Conservation (phyloP, 129 eudicot species). For the Gnaphalium uliginosum region DNA sequence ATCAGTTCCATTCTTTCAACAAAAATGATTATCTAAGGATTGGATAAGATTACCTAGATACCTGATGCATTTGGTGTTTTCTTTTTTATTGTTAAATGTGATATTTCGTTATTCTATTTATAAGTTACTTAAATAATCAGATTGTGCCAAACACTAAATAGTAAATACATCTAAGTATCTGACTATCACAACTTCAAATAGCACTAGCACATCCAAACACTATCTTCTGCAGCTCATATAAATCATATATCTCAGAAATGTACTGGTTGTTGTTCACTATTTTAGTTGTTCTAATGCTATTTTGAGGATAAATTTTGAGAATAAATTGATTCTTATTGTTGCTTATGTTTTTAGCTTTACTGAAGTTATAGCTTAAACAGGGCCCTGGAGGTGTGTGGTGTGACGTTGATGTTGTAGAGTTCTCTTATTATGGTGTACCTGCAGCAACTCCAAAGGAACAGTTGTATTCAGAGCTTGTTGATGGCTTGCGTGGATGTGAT, state of each 20-base stretch:
- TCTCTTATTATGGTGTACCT: constrained; percentile 76
- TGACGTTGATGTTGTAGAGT: constrained; percentile 85
- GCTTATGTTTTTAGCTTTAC: constrained; percentile 19
- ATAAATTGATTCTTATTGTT: neutral
- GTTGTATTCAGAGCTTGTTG: constrained; percentile 64
- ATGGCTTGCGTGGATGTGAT: constrained; percentile 79
- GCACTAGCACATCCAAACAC: too few relatives aligned
- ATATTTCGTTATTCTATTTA: too few relatives aligned
- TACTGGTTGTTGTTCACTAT: neutral
- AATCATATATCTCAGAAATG: neutral
- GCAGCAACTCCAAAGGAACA: constrained; percentile 72
- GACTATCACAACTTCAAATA: too few relatives aligned
- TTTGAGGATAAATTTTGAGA: neutral
- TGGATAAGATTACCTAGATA: too few relatives aligned
- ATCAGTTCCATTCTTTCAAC: too few relatives aligned
- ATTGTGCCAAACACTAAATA: too few relatives aligned
- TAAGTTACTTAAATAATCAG: too few relatives aligned
- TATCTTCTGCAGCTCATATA: neutral
- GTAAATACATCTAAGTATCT: too few relatives aligned
- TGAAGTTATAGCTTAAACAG: constrained; percentile 36
- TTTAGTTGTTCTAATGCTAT: neutral
- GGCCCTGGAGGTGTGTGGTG: constrained; percentile 98
- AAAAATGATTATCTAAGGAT: too few relatives aligned
- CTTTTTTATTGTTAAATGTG: too few relatives aligned
- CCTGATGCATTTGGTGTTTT: too few relatives aligned